A percentile compares a stretch with the other conserved stretches of the same genome.
Conservation (phyloP, 768 basidiomycete species). For the Filobasidium wieringae region DNA sequence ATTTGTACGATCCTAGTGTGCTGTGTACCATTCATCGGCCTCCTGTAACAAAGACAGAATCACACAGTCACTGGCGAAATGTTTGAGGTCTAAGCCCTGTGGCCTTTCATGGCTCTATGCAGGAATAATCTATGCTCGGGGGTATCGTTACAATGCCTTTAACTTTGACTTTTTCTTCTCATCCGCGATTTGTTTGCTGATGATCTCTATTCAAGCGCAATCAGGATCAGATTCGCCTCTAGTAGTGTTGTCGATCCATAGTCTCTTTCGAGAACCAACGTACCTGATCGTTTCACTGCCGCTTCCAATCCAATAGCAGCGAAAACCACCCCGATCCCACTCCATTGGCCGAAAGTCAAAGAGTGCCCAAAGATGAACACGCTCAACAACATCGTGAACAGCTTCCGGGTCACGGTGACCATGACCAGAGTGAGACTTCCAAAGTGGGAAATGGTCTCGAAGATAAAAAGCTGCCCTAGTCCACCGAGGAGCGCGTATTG, state of each 20-base stretch:
- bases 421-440: conserved; percentile 46
- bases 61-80: no score
- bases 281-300: conserved; percentile 75
- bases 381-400: conserved; percentile 95
- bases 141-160: conserved; percentile 52
- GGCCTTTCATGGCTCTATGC: no score
- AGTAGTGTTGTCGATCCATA: not conserved
- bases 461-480: conserved; percentile 92
- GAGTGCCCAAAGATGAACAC: conserved; percentile 83
- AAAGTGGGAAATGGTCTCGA: conserved; percentile 56
- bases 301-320: conserved; percentile 92
- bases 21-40: no score
- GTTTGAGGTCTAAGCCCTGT: no score
- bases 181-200: conserved; percentile 63
- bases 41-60: no score
- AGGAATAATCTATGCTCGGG: no score
- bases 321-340: conserved; percentile 83
- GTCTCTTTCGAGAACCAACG: conserved; percentile 16
- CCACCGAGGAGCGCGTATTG: conserved; percentile 85
- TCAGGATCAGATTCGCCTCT: conserved; percentile 9
- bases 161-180: conserved; percentile 76
- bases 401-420: conserved; percentile 87
- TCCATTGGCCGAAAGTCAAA: conserved; percentile 76
- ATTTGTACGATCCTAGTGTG: no score
- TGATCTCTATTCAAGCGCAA: conserved; percentile 49